A percentile compares a stretch with the other conserved stretches of the same genome.
phyloP scores from a whole-genome alignment of 179 eudicot species.

The Monotropa hypopitys region DNA sequence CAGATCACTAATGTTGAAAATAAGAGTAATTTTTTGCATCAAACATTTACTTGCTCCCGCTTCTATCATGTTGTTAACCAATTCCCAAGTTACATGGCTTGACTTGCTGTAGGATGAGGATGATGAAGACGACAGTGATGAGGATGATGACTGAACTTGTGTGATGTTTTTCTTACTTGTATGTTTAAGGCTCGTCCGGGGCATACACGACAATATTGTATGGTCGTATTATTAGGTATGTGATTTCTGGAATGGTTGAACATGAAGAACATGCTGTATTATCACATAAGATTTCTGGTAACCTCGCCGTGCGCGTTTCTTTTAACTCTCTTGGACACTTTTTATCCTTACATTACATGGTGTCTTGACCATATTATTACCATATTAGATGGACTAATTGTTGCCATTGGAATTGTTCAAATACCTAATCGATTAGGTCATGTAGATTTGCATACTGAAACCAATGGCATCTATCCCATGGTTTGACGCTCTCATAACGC shows the following conservation, averaged over 20 bases:
- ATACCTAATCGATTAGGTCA: too few relatives aligned
- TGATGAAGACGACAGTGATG: conserved; percentile 28
- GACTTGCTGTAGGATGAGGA: conserved; percentile 17
- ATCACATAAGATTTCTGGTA: not conserved
- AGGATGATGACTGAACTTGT: conserved; percentile 26
- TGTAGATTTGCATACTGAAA: too few relatives aligned
- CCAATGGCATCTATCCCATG: too few relatives aligned
- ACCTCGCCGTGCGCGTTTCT: not conserved
- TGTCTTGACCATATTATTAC: not conserved
- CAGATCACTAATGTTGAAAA: not conserved
- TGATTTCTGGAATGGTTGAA: not conserved
- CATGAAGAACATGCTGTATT: conserved; percentile 1
- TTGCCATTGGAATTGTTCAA: too few relatives aligned
- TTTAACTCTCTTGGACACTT: not conserved
- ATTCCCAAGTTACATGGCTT: not conserved
- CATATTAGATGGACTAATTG: too few relatives aligned
- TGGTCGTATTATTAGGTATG: conserved; percentile 5
- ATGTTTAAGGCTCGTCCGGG: conserved; percentile 1
- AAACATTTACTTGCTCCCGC: not conserved
- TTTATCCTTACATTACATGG: not conserved
- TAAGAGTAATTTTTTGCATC: not conserved
- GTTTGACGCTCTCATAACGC: too few relatives aligned
- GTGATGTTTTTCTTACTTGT: not conserved
- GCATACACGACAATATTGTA: conserved; percentile 4
- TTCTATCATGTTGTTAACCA: not conserved